A percentile compares a stretch with the other conserved stretches of the same genome.
phyloP scores from a whole-genome alignment of 345 rosid genomes.

The Syzygium aromaticum region DNA sequence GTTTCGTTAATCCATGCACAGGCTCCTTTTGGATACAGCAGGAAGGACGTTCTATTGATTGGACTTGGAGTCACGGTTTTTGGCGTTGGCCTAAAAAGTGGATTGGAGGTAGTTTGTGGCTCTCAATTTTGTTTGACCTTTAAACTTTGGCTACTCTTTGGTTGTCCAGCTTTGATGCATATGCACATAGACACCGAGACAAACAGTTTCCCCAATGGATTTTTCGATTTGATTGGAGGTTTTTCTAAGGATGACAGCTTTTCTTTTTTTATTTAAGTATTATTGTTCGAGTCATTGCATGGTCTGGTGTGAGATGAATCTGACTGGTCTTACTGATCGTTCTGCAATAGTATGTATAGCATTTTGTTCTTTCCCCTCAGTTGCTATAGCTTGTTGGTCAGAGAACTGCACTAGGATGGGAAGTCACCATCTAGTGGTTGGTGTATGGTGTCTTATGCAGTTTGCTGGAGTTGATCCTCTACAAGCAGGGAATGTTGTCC shows the following conservation, averaged over 20 bases:
- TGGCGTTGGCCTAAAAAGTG: slow-evolving; percentile 76
- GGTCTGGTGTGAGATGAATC: neutral
- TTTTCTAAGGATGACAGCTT: neutral
- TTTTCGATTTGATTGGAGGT: neutral
- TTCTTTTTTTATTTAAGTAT: neutral
- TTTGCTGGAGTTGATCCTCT: slow-evolving; percentile 76
- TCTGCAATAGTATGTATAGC: neutral
- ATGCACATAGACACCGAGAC: neutral
- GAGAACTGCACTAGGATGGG: neutral
- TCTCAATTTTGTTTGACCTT: neutral
- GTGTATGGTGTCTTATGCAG: slow-evolving; percentile 21
- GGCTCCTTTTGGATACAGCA: slow-evolving; percentile 81
- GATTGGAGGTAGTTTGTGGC: slow-evolving; percentile 57
- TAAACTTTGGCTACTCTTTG: neutral
- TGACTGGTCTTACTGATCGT: neutral
- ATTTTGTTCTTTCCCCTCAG: neutral
- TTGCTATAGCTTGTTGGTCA: neutral
- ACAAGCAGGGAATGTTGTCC: slow-evolving; percentile 90
- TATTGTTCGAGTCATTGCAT: neutral
- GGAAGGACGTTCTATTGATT: slow-evolving; percentile 86
- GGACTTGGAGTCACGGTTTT: slow-evolving; percentile 75
- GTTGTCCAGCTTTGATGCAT: neutral
- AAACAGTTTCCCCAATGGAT: neutral
- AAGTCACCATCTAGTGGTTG: neutral
- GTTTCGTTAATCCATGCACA: neutral